A percentile compares a stretch with the other conserved stretches of the same genome.
Conservation (phyloP, 345 rosid species). For the Linum trigynum region DNA sequence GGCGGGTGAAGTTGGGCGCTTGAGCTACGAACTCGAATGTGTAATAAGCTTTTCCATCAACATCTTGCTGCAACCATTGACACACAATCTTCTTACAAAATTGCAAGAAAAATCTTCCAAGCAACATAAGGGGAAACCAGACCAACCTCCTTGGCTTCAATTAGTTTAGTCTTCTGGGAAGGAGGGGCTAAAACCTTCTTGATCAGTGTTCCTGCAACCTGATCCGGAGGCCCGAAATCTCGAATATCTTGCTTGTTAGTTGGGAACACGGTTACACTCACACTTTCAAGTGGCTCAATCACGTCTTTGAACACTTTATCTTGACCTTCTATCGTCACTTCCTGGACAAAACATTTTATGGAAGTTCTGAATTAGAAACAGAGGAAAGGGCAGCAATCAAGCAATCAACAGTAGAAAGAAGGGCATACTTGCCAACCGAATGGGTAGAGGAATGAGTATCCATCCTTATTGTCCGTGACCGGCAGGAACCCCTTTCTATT, state of each 20-base stretch:
- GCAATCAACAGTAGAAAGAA: not conserved
- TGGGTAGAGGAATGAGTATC: constrained; percentile 73
- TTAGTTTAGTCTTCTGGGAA: constrained; percentile 64
- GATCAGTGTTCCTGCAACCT: constrained; percentile 81
- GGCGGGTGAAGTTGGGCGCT: constrained; percentile 85
- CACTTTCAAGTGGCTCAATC: constrained; percentile 87
- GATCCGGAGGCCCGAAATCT: constrained; percentile 79
- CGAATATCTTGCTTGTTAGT: constrained; percentile 64
- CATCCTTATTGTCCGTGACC: constrained; percentile 69
- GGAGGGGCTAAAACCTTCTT: constrained; percentile 78
- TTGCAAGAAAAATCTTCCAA: too few species aligned
- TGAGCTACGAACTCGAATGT: constrained; percentile 71
- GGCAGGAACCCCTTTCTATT: constrained; percentile 57
- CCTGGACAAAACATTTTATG: constrained; percentile 25
- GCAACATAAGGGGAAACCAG: not conserved
- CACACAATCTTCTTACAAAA: not conserved
- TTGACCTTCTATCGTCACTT: constrained; percentile 74
- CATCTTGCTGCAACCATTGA: constrained; percentile 48
- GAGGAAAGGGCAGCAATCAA: not conserved
- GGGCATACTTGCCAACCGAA: constrained; percentile 81
- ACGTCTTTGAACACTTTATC: constrained; percentile 94
- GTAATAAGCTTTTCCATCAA: constrained; percentile 69
- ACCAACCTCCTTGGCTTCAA: constrained; percentile 63
- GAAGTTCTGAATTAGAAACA: not conserved
- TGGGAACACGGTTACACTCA: constrained; percentile 54